Percentiles rank a stretch among this genome's conserved stretches.
These are phyloP conservation scores for Parmelia sp. DNA, from an alignment of 495 filamentous ascomycete species.

Conservation along the genomic window DNA sequence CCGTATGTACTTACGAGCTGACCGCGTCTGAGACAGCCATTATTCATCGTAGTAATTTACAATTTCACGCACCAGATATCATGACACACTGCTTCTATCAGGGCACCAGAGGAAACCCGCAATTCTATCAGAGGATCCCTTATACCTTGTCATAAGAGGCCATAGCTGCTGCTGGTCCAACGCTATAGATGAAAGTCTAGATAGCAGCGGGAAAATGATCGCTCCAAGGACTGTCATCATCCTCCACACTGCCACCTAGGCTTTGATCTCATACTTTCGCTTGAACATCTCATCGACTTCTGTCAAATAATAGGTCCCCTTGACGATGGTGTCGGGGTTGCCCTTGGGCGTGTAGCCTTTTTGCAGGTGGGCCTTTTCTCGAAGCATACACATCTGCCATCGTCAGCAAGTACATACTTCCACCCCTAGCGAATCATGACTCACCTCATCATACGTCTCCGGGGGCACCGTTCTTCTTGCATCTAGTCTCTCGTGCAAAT, in stretches of 20 bases:
- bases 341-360: conserved; percentile 81
- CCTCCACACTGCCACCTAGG: conserved; percentile 42
- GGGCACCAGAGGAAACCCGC: background rate
- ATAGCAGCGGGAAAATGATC: background rate
- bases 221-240: background rate
- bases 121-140: background rate
- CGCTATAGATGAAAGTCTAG: background rate
- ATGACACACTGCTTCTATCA: background rate
- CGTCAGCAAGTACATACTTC: conserved; percentile 13
- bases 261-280: conserved; percentile 79
- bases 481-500: conserved; percentile 71
- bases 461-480: conserved; percentile 66
- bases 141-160: background rate
- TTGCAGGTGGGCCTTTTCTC: conserved; percentile 89
- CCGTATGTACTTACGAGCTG: no score
- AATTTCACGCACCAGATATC: no score
- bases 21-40: background rate
- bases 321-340: conserved; percentile 64
- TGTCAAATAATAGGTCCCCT: conserved; percentile 83
- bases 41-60: background rate
- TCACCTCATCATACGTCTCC: conserved; percentile 78
- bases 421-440: conserved; percentile 24
- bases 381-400: conserved; percentile 81
- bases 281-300: conserved; percentile 94
- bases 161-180: background rate